Conservation (phyloP, 73 alveolate genomes). For the Paramecium bursaria region DNA sequence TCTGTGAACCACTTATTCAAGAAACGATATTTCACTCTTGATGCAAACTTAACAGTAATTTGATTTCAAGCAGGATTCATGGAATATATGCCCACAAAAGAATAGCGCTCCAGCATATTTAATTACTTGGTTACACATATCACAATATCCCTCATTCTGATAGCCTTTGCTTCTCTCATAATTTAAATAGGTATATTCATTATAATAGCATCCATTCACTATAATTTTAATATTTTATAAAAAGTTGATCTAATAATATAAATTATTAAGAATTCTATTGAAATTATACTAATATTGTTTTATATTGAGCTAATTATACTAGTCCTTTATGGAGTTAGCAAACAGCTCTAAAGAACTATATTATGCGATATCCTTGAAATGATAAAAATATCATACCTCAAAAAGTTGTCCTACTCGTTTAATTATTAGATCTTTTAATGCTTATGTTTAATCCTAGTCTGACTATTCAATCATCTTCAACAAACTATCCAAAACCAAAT, state of each 20-base stretch:
- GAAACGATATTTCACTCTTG: constrained; percentile 6
- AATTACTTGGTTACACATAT: constrained; percentile 19
- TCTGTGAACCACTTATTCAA: constrained; percentile 18
- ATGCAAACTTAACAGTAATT: constrained; percentile 31
- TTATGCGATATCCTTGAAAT: constrained; percentile 4
- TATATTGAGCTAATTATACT: neutral
- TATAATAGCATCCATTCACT: neutral
- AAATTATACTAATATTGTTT: constrained; percentile 21
- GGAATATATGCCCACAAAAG: constrained; percentile 51
- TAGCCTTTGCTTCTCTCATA: neutral
- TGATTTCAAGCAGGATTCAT: neutral
- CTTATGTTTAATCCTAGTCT: neutral
- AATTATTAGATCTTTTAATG: neutral
- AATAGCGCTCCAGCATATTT: neutral
- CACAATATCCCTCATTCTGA: neutral
- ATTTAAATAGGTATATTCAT: neutral
- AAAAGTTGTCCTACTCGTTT: constrained; percentile 26
- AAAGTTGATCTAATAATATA: constrained; percentile 1
- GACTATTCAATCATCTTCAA: neutral
- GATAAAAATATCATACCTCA: neutral
- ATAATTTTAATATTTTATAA: constrained; percentile 38
- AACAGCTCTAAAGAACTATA: constrained; percentile 32
- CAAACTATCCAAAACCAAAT: constrained; percentile 9
- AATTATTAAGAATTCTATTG: constrained; percentile 7
- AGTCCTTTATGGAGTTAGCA: constrained; percentile 5